A percentile compares a stretch with the other conserved stretches of the same genome.
Evolutionary conservation across 1,139 yeast genomes (phyloP).

Genomic region (Torulaspora pretoriensis): DNA sequence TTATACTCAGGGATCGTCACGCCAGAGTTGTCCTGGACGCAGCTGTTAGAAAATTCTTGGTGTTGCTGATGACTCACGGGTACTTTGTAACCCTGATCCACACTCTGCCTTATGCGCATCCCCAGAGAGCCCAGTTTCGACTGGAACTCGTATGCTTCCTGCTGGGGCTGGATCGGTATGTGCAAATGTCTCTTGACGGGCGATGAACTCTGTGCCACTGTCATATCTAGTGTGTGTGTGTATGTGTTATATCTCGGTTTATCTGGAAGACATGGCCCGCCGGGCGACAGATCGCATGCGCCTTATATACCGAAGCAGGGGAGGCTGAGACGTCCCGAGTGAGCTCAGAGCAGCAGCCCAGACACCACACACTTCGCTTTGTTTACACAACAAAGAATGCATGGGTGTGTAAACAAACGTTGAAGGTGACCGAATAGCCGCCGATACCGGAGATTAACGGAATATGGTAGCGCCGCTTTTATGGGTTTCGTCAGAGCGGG

Average conservation of each 20-base stretch:
- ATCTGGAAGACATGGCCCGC: background rate
- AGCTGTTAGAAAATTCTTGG: constrained; percentile 12
- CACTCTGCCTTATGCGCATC: constrained; percentile 66
- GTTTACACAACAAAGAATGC: constrained; percentile 14
- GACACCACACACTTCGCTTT: constrained; percentile 2
- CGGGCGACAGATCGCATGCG: constrained; percentile 2
- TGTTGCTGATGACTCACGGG: constrained; percentile 14
- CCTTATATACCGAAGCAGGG: constrained; percentile 5
- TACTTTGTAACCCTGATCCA: constrained; percentile 54
- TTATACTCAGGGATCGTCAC: constrained; percentile 30
- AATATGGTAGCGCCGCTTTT: background rate
- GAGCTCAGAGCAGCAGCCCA: background rate
- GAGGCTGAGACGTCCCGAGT: background rate
- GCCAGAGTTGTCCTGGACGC: constrained; percentile 27
- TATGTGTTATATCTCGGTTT: background rate
- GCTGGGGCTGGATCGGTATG: constrained; percentile 20
- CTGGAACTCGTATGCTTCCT: constrained; percentile 27
- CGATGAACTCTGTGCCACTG: constrained; percentile 1
- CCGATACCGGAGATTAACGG: background rate
- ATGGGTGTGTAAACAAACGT: constrained; percentile 14
- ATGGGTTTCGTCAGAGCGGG: background rate
- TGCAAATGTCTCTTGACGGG: constrained; percentile 22
- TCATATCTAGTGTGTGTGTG: background rate
- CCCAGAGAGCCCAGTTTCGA: constrained; percentile 52
- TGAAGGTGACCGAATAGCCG: background rate